phyloP scores from a whole-genome alignment of 2,329 filamentous ascomycete species.

The Emericellopsis atlantica region DNA sequence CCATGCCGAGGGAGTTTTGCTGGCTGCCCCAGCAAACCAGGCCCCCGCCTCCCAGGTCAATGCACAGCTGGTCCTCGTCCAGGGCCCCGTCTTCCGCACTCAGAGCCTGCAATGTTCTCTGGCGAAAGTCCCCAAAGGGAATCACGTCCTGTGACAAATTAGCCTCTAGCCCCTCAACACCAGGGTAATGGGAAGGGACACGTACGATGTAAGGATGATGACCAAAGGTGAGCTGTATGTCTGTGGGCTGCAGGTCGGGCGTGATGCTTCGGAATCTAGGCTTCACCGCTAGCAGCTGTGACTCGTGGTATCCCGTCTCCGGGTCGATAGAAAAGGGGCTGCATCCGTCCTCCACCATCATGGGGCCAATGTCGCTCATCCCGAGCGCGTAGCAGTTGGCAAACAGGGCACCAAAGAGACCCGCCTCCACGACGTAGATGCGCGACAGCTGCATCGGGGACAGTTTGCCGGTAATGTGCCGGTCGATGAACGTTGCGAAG shows the following conservation, averaged over 20 bases:
- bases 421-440: conserved; percentile 7
- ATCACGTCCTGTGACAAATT: conserved; percentile 12
- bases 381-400: conserved; percentile 23
- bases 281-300: conserved; percentile 10
- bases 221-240: conserved; percentile 16
- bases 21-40: conserved; percentile 23
- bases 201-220: conserved; percentile 20
- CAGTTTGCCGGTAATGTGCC: conserved; percentile 1
- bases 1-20: conserved; percentile 13
- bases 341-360: conserved; percentile 13
- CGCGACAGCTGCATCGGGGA: conserved; percentile 6
- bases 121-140: conserved; percentile 17
- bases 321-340: conserved; percentile 17
- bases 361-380: conserved; percentile 10
- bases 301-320: conserved; percentile 9
- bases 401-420: conserved; percentile 20
- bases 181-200: background rate
- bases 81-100: conserved; percentile 11
- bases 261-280: conserved; percentile 10
- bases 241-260: conserved; percentile 16
- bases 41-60: conserved; percentile 19
- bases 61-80: conserved; percentile 21
- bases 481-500: conserved; percentile 9
- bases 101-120: conserved; percentile 13
- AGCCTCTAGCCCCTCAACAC: background rate